Base-by-base conservation (phyloP, 176 grass and related monocot species). In the Saccharum spontaneum region DNA sequence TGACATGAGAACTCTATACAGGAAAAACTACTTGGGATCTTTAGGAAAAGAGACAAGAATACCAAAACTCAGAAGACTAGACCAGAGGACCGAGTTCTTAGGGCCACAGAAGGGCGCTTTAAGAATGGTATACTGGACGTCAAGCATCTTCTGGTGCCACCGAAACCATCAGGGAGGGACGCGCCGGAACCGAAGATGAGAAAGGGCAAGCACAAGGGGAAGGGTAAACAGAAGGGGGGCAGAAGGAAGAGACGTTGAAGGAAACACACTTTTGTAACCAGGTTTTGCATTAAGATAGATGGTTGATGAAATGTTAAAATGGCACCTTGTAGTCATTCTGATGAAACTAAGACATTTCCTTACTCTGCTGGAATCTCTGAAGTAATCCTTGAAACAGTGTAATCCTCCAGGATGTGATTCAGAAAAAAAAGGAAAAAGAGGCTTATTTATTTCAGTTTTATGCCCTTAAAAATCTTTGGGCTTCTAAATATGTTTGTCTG, bases 111-210 rank as follows among this genome's bases (percentile, higher is more conserved):
- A 86, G 93, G 97, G n/a, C 84, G 65, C 77, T 99, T 99, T 77
- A 99, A 81, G 81, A 99, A 96, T 69, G 97, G 95, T 83, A 86
- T 98, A 80, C 90, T 96, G 63, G 79, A 99, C 59, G 91, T 98
- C 39, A 98, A 96, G 40, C 93, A 96, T 80, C 86, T 99, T 26
- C 79, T 94, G 71, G 67, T 70, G 14, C 33, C 67, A 54, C 86
- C 97, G 22, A 96, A 90, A 75, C 73, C 83, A 71, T 87, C 90
- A 0, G 83, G 71, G 24, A 69, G 84, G 64, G 90, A 97, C 57
- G 64, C 4, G 5, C 73, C 80, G 0, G 88, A 87, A 44, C 64
- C 78, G 1, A 90, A 88, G 67, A 86, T 83, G 73, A 80, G 76
- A 74, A 90, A 84, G 63, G 91, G 85, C 22, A 89, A 91, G 36